Evolutionary conservation across 805 yeast genomes (phyloP).

Genomic region (Yarrowia osloensis): DNA sequence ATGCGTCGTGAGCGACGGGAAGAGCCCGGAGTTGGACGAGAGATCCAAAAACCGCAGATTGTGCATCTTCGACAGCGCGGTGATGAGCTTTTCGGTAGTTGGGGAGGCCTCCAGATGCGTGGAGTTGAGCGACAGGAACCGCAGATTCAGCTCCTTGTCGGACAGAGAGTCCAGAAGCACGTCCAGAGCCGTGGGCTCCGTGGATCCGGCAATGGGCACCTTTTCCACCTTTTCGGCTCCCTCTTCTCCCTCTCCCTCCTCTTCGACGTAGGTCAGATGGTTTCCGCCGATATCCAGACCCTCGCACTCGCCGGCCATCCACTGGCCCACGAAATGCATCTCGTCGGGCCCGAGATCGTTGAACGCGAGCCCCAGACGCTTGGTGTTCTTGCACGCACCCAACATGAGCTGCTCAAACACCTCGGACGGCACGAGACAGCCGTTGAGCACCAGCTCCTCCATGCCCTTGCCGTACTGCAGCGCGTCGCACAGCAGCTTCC

Average conservation of each 20-base stretch:
- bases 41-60: conserved; percentile 73
- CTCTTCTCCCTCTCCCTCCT: neutral
- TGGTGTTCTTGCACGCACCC: conserved; percentile 59
- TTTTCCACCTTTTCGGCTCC: neutral
- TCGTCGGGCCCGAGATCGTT: conserved; percentile 66
- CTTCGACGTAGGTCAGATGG: conserved; percentile 45
- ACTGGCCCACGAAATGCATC: conserved; percentile 55
- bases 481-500: conserved; percentile 75
- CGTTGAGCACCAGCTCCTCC: conserved; percentile 77
- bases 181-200: conserved; percentile 36
- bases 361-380: conserved; percentile 74
- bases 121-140: conserved; percentile 63
- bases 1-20: conserved; percentile 61
- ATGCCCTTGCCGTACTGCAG: conserved; percentile 69
- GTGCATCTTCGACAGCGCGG: conserved; percentile 52
- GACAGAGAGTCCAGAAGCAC: conserved; percentile 34
- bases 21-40: conserved; percentile 65
- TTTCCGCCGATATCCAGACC: conserved; percentile 88
- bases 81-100: conserved; percentile 43
- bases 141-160: conserved; percentile 40
- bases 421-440: conserved; percentile 57
- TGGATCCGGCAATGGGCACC: neutral
- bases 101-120: conserved; percentile 55
- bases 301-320: conserved; percentile 54
- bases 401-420: conserved; percentile 59